Conservation (phyloP, 306 rosid genomes). For the Crataegus laevigata region DNA sequence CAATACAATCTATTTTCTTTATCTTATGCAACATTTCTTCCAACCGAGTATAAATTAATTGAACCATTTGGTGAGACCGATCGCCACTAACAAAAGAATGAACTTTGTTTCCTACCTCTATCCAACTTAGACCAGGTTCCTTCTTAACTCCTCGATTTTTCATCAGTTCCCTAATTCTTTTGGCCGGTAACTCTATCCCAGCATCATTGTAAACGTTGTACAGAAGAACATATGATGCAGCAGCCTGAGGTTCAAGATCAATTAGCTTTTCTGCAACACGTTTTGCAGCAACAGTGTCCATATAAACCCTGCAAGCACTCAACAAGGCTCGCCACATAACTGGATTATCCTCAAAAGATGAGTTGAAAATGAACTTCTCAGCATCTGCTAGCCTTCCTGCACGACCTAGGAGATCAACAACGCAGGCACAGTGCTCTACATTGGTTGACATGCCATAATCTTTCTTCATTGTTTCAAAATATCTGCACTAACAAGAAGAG, state of each 20-base stretch:
- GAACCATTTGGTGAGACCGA: conserved; percentile 36
- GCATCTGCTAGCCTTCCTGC: conserved; percentile 48
- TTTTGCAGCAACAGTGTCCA: conserved; percentile 35
- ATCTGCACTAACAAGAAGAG: conserved; percentile 8
- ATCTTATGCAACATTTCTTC: conserved; percentile 31
- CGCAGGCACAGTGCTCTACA: conserved; percentile 45
- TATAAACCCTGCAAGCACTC: conserved; percentile 51
- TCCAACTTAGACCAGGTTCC: conserved; percentile 71
- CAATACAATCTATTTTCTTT: conserved; percentile 8
- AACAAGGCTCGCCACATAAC: conserved; percentile 55
- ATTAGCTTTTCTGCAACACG: conserved; percentile 40
- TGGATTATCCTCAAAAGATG: conserved; percentile 39
- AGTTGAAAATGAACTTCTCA: conserved; percentile 28
- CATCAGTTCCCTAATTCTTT: conserved; percentile 42
- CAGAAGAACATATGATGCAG: conserved; percentile 55
- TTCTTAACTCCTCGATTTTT: conserved; percentile 42
- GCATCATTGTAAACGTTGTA: conserved; percentile 46
- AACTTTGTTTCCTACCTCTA: conserved; percentile 40
- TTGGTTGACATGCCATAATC: conserved; percentile 29
- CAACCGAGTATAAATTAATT: conserved; percentile 31
- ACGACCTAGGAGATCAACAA: conserved; percentile 53
- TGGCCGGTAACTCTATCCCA: conserved; percentile 32
- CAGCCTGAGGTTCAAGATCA: conserved; percentile 46
- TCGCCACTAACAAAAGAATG: conserved; percentile 47
- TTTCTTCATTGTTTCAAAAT: conserved; percentile 39